These are phyloP conservation scores for Floccularia luteovirens DNA, from an alignment of 768 basidiomycete species.

Conservation along the genomic window DNA sequence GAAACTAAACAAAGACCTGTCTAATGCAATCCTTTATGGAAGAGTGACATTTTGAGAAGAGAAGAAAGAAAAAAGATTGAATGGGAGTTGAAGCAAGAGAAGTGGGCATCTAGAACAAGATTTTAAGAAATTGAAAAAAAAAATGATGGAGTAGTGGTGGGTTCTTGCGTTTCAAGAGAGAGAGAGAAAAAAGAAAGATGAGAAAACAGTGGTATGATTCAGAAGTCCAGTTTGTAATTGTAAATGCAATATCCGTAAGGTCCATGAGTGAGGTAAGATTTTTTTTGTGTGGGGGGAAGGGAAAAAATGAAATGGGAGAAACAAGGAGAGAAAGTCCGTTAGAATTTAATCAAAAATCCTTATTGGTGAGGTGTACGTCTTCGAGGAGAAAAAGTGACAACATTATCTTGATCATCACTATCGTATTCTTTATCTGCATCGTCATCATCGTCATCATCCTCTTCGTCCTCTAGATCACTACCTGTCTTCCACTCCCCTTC, in stretches of 20 bases:
- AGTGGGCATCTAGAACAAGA: not conserved
- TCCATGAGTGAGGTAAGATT: too few species aligned
- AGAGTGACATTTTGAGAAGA: conserved; percentile 5
- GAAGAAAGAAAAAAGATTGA: conserved; percentile 1
- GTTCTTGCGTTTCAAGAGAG: not conserved
- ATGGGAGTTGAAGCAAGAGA: not conserved
- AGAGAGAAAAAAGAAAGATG: conserved; percentile 3
- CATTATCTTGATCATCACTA: conserved; percentile 15
- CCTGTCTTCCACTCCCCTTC: conserved; percentile 18
- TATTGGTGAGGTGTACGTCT: too few species aligned
- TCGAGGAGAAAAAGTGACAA: conserved; percentile 23
- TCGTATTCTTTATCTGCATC: conserved; percentile 7
- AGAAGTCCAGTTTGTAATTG: not conserved
- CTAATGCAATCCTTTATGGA: conserved; percentile 8
- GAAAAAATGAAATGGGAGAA: conserved; percentile 1
- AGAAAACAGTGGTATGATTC: not conserved
- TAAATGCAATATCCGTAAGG: not conserved
- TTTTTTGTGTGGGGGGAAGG: conserved; percentile 4
- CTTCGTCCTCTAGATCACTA: conserved; percentile 26
- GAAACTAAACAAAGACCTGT: conserved; percentile 11
- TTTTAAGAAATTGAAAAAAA: conserved; percentile 5
- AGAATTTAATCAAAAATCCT: too few species aligned
- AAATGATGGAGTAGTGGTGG: conserved; percentile 9
- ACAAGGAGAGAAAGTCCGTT: not conserved
- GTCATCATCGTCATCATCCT: conserved; percentile 10